Evolutionary conservation across 805 yeast species (phyloP), one percentile per base, ranked within the genome.

Genomic region (Hanseniaspora guilliermondii): DNA sequence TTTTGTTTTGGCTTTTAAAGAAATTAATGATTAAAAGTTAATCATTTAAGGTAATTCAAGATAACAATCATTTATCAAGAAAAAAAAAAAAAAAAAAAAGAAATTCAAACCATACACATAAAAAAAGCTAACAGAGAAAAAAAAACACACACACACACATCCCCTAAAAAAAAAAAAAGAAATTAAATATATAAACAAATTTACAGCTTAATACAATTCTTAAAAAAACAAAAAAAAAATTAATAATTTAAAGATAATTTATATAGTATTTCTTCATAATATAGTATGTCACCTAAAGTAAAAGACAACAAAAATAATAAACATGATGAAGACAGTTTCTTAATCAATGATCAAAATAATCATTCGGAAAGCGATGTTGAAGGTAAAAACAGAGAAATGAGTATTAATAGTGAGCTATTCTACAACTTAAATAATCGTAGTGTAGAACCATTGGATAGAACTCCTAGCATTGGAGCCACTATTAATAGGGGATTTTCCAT

Each of bases 401-500:
- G 54, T 27, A 50, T 50, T 14, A 50, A 47, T 17, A 50, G 54
- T 17, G 54, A 50, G 22, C 41, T 50, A 4, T 32, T 50, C 4
- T 50, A 42, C 35, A 42, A 48, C 9, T 16, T 38, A 24, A 35
- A 30, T 22, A 42, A 12, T 22, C 37, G 44, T n/a, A 50, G 54
- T 36, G 33, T 50, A 3, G 54, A 50, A 21, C 54, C 54, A 2
- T 8, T 42, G 14, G 54, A 50, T 6, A 50, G 44, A 42, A 50
- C 54, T 9, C 54, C 54, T 17, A 50, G 48, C 17, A 5, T 50
- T 14, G 48, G 48, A 19, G 54, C 57, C n/a, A 21, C 46, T 22
- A 35, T 46, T 32, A 41, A 47, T 17, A 53, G 50, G 38, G 50
- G 50, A 6, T 46, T 46, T 24, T 46, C 50, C 14, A 39, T 47